Evolutionary conservation across 2,329 filamentous ascomycete species (phyloP).

Genomic region (Aspergillus viridinutans): DNA sequence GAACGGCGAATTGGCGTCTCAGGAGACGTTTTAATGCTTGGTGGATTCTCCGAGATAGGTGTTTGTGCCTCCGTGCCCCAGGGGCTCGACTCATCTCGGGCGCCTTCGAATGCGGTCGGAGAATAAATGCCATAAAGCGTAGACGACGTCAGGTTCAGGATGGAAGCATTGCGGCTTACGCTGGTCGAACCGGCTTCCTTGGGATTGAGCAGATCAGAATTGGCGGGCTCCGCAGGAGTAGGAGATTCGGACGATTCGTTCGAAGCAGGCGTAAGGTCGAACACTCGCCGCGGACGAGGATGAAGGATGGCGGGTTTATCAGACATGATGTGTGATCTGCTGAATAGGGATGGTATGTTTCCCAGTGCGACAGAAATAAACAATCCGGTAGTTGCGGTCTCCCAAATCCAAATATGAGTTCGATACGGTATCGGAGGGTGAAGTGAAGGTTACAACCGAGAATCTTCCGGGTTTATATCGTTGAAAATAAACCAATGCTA

Average conservation of each 20-base stretch:
- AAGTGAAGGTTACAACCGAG: background rate
- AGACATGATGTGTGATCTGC: constrained; percentile 21
- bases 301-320: constrained; percentile 56
- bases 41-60: constrained; percentile 46
- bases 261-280: constrained; percentile 54
- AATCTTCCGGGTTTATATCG: background rate
- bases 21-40: constrained; percentile 37
- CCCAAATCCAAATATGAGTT: background rate
- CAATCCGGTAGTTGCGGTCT: background rate
- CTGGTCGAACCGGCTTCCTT: constrained; percentile 35
- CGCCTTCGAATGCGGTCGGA: constrained; percentile 55
- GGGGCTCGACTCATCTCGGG: constrained; percentile 61
- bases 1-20: constrained; percentile 21
- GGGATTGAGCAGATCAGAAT: constrained; percentile 31
- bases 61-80: constrained; percentile 76
- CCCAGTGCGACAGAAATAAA: background rate
- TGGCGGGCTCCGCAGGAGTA: constrained; percentile 36
- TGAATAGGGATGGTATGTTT: background rate
- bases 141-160: constrained; percentile 80
- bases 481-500: background rate
- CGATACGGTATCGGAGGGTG: background rate
- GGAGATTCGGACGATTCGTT: constrained; percentile 40
- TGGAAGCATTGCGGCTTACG: constrained; percentile 68
- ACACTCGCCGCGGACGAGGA: constrained; percentile 68
- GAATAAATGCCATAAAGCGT: constrained; percentile 91